Evolutionary conservation across 768 basidiomycete genomes (phyloP).

Genomic region (Lentinus brumalis): DNA sequence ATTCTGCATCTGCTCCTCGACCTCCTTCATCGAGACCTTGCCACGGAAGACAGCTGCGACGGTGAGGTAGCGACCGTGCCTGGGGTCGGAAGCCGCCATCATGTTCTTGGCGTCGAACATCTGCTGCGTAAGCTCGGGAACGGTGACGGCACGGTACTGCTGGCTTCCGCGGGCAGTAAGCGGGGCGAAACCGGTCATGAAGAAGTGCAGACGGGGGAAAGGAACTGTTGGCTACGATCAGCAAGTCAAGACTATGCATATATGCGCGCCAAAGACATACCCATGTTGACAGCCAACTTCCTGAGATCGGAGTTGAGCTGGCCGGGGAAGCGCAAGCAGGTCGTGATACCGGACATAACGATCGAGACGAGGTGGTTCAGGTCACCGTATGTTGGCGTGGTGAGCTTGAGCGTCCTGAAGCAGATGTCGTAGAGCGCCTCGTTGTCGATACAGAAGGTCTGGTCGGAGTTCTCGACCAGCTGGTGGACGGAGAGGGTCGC

Average conservation of each 20-base stretch:
- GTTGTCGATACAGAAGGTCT: conserved; percentile 99
- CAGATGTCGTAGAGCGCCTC: conserved; percentile 99
- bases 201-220: conserved; percentile 99
- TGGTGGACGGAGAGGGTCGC: conserved; percentile 98
- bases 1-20: conserved; percentile 98
- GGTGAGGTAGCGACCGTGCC: conserved; percentile 97
- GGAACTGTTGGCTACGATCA: conserved; percentile 57
- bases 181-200: conserved; percentile 96
- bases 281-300: conserved; percentile 99
- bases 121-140: conserved; percentile 96
- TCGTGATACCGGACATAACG: conserved; percentile 99
- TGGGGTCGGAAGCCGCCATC: conserved; percentile 98
- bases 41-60: conserved; percentile 99
- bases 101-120: conserved; percentile 99
- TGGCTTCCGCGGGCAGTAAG: conserved; percentile 92
- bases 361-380: conserved; percentile 97
- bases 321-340: conserved; percentile 99
- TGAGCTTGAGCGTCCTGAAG: conserved; percentile 96
- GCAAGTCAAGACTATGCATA: conserved; percentile 2
- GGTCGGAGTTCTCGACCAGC: conserved; percentile 98
- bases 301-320: conserved; percentile 98
- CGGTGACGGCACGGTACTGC: conserved; percentile 94
- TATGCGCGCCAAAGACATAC: conserved; percentile 43
- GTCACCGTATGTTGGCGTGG: conserved; percentile 94
- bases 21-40: conserved; percentile 99